Evolutionary conservation across 164 flowering plant genomes (phyloP), one percentile per base, ranked within the genome.

Genomic region (Piper betle): DNA sequence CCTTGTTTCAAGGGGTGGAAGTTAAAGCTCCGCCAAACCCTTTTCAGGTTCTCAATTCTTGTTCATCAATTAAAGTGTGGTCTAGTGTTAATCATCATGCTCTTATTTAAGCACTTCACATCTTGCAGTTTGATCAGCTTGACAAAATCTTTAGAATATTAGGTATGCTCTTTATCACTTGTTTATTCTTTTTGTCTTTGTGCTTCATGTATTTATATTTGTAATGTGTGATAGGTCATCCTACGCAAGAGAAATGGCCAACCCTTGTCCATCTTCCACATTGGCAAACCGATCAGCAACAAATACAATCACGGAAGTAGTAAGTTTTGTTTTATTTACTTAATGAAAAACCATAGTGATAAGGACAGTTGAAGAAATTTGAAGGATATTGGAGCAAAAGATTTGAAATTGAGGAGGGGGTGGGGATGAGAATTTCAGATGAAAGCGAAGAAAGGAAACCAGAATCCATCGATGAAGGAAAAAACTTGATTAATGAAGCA

Each of bases 1-100:
- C 99, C 50, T 80, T 94, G 57, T 94, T 94, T 78, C 99, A 94
- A 86, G 99, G 99, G 33, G 81, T 77, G 72, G 99, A 94, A 80
- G 96, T 88, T 40, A 94, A 94, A 78, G 85, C 82, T 56, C 67
- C 88, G 33, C 85, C 82, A 61, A 90, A 88, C 68, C 97, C 96
- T 55, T 94, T 94, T 76, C 99, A 93, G 87, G 96, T 85, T 59
- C 52, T 19, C 39, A 46, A 64, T 62, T 62, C 55, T 41, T 54
- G 62, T 61, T 12, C 39, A 25, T 33, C 12, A 8, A 25, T 55
- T 55, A 3, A 25, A 55, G 25, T 13, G 16, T 55, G 33, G 33
- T 25, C 33, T 25, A 25, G 33, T 25, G 33, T 25, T 25, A 2
- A 25, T 25, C 33, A 25, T 25, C 33, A 25, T 25, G 33, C 33